These are phyloP conservation scores for Sphagnum contortum DNA, from an alignment of 225 moss, liverwort and hornwort genomes.

Conservation along the genomic window DNA sequence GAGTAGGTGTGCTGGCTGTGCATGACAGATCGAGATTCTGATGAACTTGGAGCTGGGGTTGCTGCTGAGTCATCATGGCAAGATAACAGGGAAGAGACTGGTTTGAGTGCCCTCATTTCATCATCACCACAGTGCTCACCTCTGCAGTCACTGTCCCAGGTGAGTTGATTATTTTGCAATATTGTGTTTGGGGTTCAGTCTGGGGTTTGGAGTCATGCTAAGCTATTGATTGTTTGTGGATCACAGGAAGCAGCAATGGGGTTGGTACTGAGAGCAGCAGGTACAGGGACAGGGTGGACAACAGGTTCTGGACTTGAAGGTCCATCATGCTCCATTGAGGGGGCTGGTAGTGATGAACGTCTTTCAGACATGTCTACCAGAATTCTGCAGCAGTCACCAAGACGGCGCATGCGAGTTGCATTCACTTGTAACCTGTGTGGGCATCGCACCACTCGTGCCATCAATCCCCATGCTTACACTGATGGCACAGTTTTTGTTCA, in stretches of 20 bases:
- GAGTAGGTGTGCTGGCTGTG: constrained; percentile 8
- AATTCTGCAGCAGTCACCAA: constrained; percentile 85
- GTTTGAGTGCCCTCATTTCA: constrained; percentile 45
- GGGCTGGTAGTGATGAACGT: constrained; percentile 33
- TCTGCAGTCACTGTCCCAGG: constrained; percentile 47
- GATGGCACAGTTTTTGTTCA: constrained; percentile 99
- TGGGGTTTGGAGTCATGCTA: background rate
- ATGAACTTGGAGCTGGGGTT: constrained; percentile 13
- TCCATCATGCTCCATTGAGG: constrained; percentile 52
- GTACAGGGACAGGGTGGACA: constrained; percentile 83
- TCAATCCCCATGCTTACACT: constrained; percentile 94
- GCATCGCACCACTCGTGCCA: constrained; percentile 90
- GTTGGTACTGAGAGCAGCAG: constrained; percentile 72
- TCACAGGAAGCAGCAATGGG: constrained; percentile 86
- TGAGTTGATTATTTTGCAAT: constrained; percentile 11
- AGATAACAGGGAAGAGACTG: constrained; percentile 22
- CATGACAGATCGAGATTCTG: constrained; percentile 29
- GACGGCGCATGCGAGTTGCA: constrained; percentile 96
- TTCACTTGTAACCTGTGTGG: constrained; percentile 98
- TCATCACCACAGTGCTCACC: constrained; percentile 23
- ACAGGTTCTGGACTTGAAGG: constrained; percentile 98
- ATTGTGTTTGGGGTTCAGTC: too few species aligned
- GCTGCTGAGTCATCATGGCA: constrained; percentile 22
- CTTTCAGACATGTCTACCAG: constrained; percentile 38
- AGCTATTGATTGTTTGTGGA: background rate